phyloP scores from a whole-genome alignment of 2,329 filamentous ascomycete genomes.

The Hirsutella thompsonii region DNA sequence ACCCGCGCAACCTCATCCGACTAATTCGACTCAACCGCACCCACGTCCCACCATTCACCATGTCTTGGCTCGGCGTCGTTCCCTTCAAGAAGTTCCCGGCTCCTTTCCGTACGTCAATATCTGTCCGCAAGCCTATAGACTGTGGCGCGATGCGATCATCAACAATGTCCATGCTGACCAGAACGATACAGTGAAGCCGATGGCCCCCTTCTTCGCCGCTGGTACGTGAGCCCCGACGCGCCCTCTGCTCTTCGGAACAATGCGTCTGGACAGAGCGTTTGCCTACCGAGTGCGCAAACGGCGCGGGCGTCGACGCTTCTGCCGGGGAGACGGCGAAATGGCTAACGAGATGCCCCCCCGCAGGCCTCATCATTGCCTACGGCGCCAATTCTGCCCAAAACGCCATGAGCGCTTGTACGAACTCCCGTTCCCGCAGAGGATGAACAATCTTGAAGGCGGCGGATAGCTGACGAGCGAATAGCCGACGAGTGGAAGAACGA shows the following conservation, averaged over 20 bases:
- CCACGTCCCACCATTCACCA: conserved; percentile 34
- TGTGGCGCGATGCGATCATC: not conserved
- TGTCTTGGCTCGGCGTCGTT: conserved; percentile 58
- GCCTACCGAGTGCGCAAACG: too few species aligned
- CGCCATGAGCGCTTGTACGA: conserved; percentile 62
- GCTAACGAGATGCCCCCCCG: not conserved
- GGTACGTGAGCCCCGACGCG: conserved; percentile 48
- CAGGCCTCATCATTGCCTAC: conserved; percentile 78
- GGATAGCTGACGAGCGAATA: conserved; percentile 22
- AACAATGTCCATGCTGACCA: conserved; percentile 10
- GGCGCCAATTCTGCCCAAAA: conserved; percentile 78
- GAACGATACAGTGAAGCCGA: conserved; percentile 64
- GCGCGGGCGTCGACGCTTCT: too few species aligned
- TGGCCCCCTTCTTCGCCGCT: conserved; percentile 88
- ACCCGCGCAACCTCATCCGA: conserved; percentile 11
- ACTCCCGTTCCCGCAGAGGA: conserved; percentile 1
- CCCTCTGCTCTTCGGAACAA: too few species aligned
- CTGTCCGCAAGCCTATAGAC: conserved; percentile 1
- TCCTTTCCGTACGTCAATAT: conserved; percentile 57
- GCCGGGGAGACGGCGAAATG: not conserved
- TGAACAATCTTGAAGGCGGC: not conserved
- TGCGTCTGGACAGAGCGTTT: too few species aligned
- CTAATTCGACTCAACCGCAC: not conserved
- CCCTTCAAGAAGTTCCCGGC: conserved; percentile 69
- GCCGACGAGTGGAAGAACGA: conserved; percentile 96